These are phyloP conservation scores for Diutina ranongensis DNA, from an alignment of 1,139 yeast species.

Conservation along the genomic window DNA sequence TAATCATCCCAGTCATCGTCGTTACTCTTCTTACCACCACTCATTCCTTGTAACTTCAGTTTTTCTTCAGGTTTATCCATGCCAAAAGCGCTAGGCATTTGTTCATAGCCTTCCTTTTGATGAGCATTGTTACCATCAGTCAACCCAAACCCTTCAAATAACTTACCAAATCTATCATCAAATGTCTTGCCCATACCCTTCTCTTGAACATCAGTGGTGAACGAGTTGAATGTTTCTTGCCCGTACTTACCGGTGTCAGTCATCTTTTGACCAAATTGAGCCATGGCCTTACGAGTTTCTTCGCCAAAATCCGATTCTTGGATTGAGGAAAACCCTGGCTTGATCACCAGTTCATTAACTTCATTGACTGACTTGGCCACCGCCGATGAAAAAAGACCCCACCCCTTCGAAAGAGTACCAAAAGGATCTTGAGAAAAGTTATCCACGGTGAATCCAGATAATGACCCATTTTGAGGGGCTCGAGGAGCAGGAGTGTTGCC, in stretches of 20 bases:
- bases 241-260: conserved; percentile 79
- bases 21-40: conserved; percentile 20
- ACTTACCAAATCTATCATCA: conserved; percentile 43
- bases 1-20: conserved; percentile 39
- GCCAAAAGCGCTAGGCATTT: conserved; percentile 54
- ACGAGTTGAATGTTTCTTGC: conserved; percentile 49
- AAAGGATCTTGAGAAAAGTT: conserved; percentile 78
- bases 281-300: conserved; percentile 85
- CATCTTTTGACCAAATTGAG: conserved; percentile 90
- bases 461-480: conserved; percentile 19
- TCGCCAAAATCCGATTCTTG: conserved; percentile 69
- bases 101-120: conserved; percentile 21
- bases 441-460: conserved; percentile 54
- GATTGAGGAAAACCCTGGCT: conserved; percentile 75
- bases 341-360: conserved; percentile 78
- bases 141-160: conserved; percentile 26
- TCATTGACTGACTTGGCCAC: conserved; percentile 77
- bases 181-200: conserved; percentile 25
- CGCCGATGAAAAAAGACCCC: conserved; percentile 83
- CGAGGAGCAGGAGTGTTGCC: conserved; percentile 62
- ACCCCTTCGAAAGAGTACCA: conserved; percentile 81
- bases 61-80: conserved; percentile 46
- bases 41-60: conserved; percentile 45
- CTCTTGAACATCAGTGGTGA: conserved; percentile 37
- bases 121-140: conserved; percentile 6